Evolutionary conservation across 2,329 filamentous ascomycete genomes (phyloP), one percentile per base, ranked within the genome.

Genomic region (Eutypella sp.): DNA sequence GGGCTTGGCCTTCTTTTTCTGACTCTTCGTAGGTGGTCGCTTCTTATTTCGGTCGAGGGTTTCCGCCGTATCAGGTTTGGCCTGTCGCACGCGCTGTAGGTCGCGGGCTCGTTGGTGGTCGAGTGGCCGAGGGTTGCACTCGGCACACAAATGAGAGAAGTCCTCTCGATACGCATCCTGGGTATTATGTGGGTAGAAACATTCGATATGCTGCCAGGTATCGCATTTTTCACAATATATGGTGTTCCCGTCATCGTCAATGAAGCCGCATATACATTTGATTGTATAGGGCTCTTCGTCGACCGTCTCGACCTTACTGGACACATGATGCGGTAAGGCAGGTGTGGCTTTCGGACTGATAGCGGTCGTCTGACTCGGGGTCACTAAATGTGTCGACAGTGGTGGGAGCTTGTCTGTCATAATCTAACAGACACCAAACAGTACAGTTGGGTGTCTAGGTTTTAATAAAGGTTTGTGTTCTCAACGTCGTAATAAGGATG

Each of bases 141-240:
- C 89, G 59, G 83, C 82, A 71, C 93, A 99, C 46, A 85, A 89
- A 71, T 99, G 92, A 46, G 87, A 76, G 59, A 85, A 87, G 58
- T 82, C 77, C 48, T 81, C 76, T 73, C 85, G 68, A 66, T 91
- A 69, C 70, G 87, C 77, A 74, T 87, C 76, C 66, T 83, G 78
- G 63, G 81, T 79, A 57, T 89, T 87, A 53, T 80, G 67, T 19
- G 81, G 81, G 65, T 97, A 97, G 70, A 95, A 97, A 70, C 93
- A 99, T 64, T 90, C 85, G 59, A 96, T 95, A 69, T 99, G 93
- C 70, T 99, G 93, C 93, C 93, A 99, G 41, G 90, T 93, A 65
- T 96, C 88, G 75, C 93, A 99, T 48, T 78, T 81, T 65, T 97
- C 93, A 76, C 93, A 99, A 68, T 91, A 89, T 51, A 99, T 95